These are phyloP conservation scores for Claviceps cyperi DNA, from an alignment of 2,329 filamentous ascomycete genomes.

Conservation along the genomic window DNA sequence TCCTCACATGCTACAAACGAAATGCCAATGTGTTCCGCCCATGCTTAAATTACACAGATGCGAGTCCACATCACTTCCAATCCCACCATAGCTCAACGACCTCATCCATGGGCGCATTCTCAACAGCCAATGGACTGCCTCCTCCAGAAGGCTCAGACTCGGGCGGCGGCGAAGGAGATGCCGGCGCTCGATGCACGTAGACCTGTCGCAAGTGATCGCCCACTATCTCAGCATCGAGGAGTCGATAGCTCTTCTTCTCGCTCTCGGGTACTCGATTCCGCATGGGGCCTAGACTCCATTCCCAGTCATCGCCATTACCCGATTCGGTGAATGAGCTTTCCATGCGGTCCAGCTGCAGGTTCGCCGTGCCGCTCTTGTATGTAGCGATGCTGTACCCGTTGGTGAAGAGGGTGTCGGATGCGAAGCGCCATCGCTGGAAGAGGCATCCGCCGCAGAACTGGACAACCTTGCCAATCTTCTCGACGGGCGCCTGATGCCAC, in stretches of 20 bases:
- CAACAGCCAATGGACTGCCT: conserved; percentile 11
- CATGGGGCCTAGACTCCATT: conserved; percentile 39
- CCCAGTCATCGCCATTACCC: conserved; percentile 30
- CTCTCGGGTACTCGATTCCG: conserved; percentile 19
- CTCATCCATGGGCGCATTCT: conserved; percentile 25
- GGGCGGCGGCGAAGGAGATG: neutral
- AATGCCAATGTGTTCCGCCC: neutral
- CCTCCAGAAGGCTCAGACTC: neutral
- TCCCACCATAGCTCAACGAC: conserved; percentile 36
- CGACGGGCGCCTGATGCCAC: conserved; percentile 35
- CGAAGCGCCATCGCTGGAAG: conserved; percentile 39
- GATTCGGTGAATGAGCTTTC: conserved; percentile 32
- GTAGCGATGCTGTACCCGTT: conserved; percentile 44
- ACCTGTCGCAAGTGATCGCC: conserved; percentile 36
- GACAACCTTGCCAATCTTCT: conserved; percentile 9
- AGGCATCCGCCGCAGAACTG: conserved; percentile 43
- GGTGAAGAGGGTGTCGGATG: conserved; percentile 32
- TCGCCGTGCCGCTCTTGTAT: conserved; percentile 27
- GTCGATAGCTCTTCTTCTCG: conserved; percentile 36
- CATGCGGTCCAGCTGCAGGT: conserved; percentile 28
- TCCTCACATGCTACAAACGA: neutral
- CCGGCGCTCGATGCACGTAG: conserved; percentile 31
- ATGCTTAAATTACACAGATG: neutral
- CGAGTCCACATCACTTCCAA: conserved; percentile 3
- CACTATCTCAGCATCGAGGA: conserved; percentile 30